These are phyloP conservation scores for Alternaria tenuissima DNA, from an alignment of 2,329 filamentous ascomycete species.

Conservation along the genomic window DNA sequence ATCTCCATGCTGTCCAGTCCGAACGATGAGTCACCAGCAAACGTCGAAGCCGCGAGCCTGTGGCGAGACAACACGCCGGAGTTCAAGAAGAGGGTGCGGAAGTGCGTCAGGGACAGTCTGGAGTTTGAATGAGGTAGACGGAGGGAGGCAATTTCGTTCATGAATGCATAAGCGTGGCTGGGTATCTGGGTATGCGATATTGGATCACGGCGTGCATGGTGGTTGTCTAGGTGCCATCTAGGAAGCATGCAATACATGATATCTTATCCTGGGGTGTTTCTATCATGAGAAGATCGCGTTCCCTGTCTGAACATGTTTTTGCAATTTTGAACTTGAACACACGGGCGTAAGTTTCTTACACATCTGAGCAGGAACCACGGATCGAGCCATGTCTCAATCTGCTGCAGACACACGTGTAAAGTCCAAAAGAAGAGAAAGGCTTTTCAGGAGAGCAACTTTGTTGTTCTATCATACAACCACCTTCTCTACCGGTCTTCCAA, in stretches of 20 bases:
- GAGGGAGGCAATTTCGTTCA: not conserved
- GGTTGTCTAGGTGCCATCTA: not conserved
- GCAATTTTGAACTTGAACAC: no score
- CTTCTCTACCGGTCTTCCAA: not conserved
- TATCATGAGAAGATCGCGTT: not conserved
- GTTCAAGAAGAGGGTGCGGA: slow-evolving; percentile 86
- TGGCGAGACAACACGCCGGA: slow-evolving; percentile 85
- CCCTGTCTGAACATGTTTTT: no score
- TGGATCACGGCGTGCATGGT: slow-evolving; percentile 6
- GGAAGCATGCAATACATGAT: not conserved
- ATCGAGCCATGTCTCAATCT: no score
- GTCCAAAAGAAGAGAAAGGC: not conserved
- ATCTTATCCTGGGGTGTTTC: not conserved
- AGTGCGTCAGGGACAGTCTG: slow-evolving; percentile 71
- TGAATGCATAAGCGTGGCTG: slow-evolving; percentile 14
- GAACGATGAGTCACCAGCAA: slow-evolving; percentile 95
- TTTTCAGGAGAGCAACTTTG: not conserved
- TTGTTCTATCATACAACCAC: not conserved
- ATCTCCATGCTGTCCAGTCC: slow-evolving; percentile 99
- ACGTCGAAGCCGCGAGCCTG: slow-evolving; percentile 95
- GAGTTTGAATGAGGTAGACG: slow-evolving; percentile 40
- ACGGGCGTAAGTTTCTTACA: no score
- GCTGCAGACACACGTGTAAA: no score
- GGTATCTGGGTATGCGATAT: slow-evolving; percentile 4
- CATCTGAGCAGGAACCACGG: not conserved